Evolutionary conservation across 108 stramenopile genomes (phyloP).

Genomic region (Asterionellopsis glacialis): DNA sequence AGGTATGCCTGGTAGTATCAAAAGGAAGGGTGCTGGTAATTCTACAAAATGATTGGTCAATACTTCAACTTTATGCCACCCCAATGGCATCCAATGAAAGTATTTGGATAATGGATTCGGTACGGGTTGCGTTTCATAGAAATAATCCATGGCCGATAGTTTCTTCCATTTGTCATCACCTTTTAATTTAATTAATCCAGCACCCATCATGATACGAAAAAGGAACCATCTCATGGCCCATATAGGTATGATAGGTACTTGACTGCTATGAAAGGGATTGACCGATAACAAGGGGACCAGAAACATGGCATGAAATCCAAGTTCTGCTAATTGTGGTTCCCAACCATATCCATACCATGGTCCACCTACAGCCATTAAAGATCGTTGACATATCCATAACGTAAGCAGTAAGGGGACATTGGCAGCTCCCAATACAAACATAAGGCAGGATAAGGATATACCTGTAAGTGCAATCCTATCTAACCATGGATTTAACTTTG

Average conservation of each 20-base stretch:
- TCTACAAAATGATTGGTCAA: conserved; percentile 65
- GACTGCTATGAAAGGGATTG: conserved; percentile 23
- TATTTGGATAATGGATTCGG: conserved; percentile 57
- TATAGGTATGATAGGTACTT: conserved; percentile 33
- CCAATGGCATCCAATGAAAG: conserved; percentile 50
- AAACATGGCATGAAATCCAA: conserved; percentile 58
- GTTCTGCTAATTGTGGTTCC: conserved; percentile 65
- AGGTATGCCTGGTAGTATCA: conserved; percentile 23
- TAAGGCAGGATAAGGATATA: conserved; percentile 24
- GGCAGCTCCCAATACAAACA: conserved; percentile 48
- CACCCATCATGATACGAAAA: conserved; percentile 70
- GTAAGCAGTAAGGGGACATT: conserved; percentile 52
- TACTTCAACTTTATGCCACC: conserved; percentile 57
- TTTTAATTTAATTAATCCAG: conserved; percentile 57
- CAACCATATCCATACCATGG: conserved; percentile 64
- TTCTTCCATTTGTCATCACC: conserved; percentile 60
- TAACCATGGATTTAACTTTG: conserved; percentile 58
- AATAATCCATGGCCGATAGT: conserved; percentile 59
- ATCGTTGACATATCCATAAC: conserved; percentile 55
- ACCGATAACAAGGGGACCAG: conserved; percentile 53
- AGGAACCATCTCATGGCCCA: conserved; percentile 51
- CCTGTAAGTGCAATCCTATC: conserved; percentile 51
- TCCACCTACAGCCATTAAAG: conserved; percentile 60
- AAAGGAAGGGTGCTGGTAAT: conserved; percentile 51
- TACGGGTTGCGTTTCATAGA: conserved; percentile 70